These are phyloP conservation scores for Claviceps sp. DNA, from an alignment of 2,329 filamentous ascomycete species.

Conservation along the genomic window DNA sequence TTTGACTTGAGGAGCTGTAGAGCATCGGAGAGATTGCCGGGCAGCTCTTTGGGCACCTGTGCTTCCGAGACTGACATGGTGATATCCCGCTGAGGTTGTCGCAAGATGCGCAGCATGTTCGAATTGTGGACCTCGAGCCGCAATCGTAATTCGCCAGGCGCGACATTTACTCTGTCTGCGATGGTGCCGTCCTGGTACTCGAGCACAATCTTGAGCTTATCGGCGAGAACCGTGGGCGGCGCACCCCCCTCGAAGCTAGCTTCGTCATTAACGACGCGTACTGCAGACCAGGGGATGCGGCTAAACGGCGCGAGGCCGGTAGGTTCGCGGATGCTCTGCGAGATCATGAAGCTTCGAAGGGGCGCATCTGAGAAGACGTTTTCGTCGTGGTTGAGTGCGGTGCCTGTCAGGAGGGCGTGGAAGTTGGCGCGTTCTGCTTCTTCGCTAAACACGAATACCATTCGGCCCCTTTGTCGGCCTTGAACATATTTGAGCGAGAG, in stretches of 20 bases:
- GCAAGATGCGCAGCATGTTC: conserved; percentile 51
- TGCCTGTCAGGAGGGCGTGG: conserved; percentile 61
- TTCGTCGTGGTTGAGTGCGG: conserved; percentile 54
- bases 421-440: conserved; percentile 56
- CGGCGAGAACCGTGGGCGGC: conserved; percentile 58
- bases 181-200: conserved; percentile 65
- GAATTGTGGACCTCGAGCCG: conserved; percentile 49
- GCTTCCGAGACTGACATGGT: conserved; percentile 62
- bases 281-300: conserved; percentile 49
- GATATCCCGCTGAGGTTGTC: conserved; percentile 63
- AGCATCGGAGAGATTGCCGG: conserved; percentile 49
- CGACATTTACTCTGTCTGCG: conserved; percentile 73
- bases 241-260: conserved; percentile 44
- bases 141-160: conserved; percentile 57
- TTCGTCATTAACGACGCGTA: conserved; percentile 60
- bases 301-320: conserved; percentile 37
- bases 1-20: conserved; percentile 42
- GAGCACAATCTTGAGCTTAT: conserved; percentile 60
- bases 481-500: conserved; percentile 60
- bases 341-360: conserved; percentile 50
- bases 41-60: conserved; percentile 46
- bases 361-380: conserved; percentile 56
- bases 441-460: conserved; percentile 67
- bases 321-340: conserved; percentile 35
- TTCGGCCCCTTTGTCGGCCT: conserved; percentile 50